A percentile compares a stretch with the other conserved stretches of the same genome.
Conservation (phyloP, 192 early-diverging fungal genomes). For the Spizellomyces punctatus region DNA sequence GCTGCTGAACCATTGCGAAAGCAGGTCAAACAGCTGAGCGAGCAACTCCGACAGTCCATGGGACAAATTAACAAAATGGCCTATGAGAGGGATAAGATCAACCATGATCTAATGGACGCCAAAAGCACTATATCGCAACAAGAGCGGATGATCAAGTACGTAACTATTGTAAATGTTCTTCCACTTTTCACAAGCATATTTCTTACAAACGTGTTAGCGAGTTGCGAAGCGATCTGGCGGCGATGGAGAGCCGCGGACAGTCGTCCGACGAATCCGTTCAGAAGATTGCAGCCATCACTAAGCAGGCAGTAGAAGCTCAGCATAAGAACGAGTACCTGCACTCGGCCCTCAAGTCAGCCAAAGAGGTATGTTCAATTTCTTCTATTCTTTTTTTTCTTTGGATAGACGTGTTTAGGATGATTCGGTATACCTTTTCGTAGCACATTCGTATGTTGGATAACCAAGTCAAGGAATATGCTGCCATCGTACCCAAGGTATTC, state of each 20-base stretch:
- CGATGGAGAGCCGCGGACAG: conserved; percentile 44
- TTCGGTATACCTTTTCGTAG: not conserved
- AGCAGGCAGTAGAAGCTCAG: conserved; percentile 44
- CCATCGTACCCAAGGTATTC: not conserved
- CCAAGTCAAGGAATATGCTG: conserved; percentile 39
- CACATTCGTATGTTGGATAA: conserved; percentile 52
- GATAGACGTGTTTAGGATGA: not conserved
- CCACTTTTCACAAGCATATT: not conserved
- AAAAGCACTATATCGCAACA: conserved; percentile 46
- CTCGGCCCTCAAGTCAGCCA: conserved; percentile 48
- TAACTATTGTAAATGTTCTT: not conserved
- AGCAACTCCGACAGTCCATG: conserved; percentile 31
- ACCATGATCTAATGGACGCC: not conserved
- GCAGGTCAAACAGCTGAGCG: conserved; percentile 24
- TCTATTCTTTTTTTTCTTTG: not conserved
- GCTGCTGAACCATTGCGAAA: too few relatives aligned
- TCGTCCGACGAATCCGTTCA: conserved; percentile 48
- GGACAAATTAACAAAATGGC: conserved; percentile 45
- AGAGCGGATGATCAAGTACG: conserved; percentile 34
- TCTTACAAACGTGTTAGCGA: conserved; percentile 49
- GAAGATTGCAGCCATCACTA: conserved; percentile 44
- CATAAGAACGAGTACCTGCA: conserved; percentile 51
- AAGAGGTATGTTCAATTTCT: conserved; percentile 40
- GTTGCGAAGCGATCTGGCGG: conserved; percentile 36
- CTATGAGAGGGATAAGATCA: conserved; percentile 37